These are phyloP conservation scores for Cyberlindnera maritima DNA, from an alignment of 805 yeast species.

Conservation along the genomic window DNA sequence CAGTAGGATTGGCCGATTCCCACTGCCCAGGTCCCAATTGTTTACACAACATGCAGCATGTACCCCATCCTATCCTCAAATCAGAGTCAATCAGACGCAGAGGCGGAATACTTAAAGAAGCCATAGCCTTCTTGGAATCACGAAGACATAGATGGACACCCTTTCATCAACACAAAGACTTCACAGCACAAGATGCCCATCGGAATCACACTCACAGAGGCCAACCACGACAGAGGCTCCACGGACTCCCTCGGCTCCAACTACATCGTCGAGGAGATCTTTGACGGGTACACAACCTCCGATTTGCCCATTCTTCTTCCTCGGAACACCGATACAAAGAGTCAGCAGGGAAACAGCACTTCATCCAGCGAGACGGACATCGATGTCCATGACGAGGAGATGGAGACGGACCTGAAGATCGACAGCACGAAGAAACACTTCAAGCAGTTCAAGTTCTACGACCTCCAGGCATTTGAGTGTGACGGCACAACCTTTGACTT, in stretches of 20 bases:
- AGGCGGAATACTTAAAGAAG: no score
- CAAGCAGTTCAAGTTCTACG: conserved; percentile 47
- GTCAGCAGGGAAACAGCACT: background rate
- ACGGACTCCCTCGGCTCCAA: background rate
- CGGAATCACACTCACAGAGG: background rate
- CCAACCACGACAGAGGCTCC: background rate
- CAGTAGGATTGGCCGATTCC: no score
- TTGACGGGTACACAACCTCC: background rate
- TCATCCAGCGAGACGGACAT: background rate
- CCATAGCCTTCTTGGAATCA: no score
- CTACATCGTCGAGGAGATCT: background rate
- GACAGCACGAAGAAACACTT: background rate
- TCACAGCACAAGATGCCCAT: background rate
- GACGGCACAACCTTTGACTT: conserved; percentile 59
- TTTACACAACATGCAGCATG: no score
- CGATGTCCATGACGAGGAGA: background rate
- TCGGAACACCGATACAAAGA: no score
- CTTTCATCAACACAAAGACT: no score
- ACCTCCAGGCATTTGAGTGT: conserved; percentile 58
- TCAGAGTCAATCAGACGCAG: no score
- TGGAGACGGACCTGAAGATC: background rate
- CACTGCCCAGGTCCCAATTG: no score
- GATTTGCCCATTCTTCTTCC: background rate
- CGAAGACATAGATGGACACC: no score
- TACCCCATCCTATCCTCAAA: background rate